Conservation (phyloP, 345 rosid genomes). For the Syzygium jambos region DNA sequence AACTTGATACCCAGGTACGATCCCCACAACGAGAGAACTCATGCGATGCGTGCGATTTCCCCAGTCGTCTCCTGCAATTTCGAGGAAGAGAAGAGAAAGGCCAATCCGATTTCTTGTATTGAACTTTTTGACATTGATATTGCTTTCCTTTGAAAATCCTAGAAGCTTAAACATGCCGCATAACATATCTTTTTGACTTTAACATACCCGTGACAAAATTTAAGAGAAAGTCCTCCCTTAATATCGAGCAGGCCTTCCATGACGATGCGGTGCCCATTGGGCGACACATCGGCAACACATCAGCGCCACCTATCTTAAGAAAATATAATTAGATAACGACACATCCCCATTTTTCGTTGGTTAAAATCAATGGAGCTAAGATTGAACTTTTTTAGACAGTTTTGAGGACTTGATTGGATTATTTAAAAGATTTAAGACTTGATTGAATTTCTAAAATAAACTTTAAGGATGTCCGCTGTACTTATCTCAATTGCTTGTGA, state of each 20-base stretch:
- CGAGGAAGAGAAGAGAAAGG: neutral
- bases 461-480: accelerated
- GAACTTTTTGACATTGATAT: neutral
- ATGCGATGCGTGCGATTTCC: too few relatives aligned
- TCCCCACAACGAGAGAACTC: too few relatives aligned
- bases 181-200: neutral
- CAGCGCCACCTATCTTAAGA: neutral
- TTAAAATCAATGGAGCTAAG: neutral
- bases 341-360: too few relatives aligned
- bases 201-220: neutral
- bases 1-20: too few relatives aligned
- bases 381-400: neutral
- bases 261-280: neutral
- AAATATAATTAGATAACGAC: too few relatives aligned
- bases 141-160: too few relatives aligned
- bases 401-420: neutral
- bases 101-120: neutral
- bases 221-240: neutral
- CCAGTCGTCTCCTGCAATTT: too few relatives aligned
- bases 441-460: accelerated
- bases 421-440: accelerated
- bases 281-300: neutral
- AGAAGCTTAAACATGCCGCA: too few relatives aligned
- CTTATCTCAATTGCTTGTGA: neutral
- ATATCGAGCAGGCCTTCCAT: neutral